A percentile compares a stretch with the other conserved stretches of the same genome.
phyloP scores from a whole-genome alignment of 352 stramenopile genomes.

The Phytophthora citrophthora region DNA sequence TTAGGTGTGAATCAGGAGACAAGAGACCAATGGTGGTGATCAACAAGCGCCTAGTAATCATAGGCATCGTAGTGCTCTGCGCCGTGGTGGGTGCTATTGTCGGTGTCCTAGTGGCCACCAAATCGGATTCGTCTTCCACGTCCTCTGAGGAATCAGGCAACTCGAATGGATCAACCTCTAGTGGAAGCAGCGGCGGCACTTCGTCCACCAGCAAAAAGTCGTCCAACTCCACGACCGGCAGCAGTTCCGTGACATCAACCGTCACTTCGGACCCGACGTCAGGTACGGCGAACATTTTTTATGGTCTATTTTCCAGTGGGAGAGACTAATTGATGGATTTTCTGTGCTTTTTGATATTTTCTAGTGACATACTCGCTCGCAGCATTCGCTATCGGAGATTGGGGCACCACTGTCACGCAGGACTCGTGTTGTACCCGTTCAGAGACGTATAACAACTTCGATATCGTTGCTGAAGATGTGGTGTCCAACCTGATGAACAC shows the following conservation, averaged over 20 bases:
- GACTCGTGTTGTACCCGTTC: slow-evolving; percentile 77
- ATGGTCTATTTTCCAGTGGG: not conserved
- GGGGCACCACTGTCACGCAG: slow-evolving; percentile 62
- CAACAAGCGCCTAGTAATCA: slow-evolving; percentile 53
- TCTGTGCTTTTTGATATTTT: slow-evolving; percentile 12
- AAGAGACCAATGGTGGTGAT: slow-evolving; percentile 26
- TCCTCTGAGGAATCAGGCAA: slow-evolving; percentile 28
- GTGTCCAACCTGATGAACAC: slow-evolving; percentile 73
- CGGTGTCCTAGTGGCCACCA: slow-evolving; percentile 50
- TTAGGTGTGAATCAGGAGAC: slow-evolving; percentile 2
- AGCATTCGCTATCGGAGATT: slow-evolving; percentile 78
- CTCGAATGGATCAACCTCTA: slow-evolving; percentile 6
- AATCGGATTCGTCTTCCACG: slow-evolving; percentile 37
- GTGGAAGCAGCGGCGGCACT: slow-evolving; percentile 16
- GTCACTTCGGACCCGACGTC: slow-evolving; percentile 39
- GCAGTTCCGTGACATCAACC: slow-evolving; percentile 9
- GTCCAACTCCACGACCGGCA: slow-evolving; percentile 27
- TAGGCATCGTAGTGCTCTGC: slow-evolving; percentile 52
- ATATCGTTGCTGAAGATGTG: slow-evolving; percentile 70
- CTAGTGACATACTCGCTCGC: slow-evolving; percentile 54
- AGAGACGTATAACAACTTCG: slow-evolving; percentile 60
- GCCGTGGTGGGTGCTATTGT: slow-evolving; percentile 53
- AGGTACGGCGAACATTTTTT: slow-evolving; percentile 8
- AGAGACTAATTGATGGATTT: slow-evolving; percentile 11
- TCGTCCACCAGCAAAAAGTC: slow-evolving; percentile 30